These are phyloP conservation scores for Rhizopus sp. DNA, from an alignment of 371 early-diverging fungal species.

Conservation along the genomic window DNA sequence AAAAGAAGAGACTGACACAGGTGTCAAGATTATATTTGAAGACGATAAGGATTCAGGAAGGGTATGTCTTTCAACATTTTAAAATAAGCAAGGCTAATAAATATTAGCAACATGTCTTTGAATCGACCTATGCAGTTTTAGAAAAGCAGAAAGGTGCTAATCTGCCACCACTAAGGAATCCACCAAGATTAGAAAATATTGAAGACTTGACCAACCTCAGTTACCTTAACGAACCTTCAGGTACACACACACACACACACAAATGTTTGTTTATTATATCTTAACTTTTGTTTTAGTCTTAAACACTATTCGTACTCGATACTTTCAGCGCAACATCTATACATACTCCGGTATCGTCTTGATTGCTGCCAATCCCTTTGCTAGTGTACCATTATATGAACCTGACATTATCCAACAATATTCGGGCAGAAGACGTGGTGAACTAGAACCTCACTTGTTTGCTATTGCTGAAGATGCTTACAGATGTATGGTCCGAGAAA, in stretches of 20 bases:
- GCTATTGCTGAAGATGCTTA: slow-evolving; percentile 98
- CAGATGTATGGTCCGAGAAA: slow-evolving; percentile 88
- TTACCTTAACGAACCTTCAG: slow-evolving; percentile 89
- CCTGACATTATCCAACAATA: slow-evolving; percentile 91
- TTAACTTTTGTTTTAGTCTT: slow-evolving; percentile 56
- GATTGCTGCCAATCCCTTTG: slow-evolving; percentile 98
- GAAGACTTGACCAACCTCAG: slow-evolving; percentile 93
- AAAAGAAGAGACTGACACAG: slow-evolving; percentile 57
- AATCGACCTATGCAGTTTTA: slow-evolving; percentile 69
- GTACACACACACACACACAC: slow-evolving; percentile 57
- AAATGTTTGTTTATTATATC: background rate
- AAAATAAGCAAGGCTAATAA: background rate
- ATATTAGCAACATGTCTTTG: slow-evolving; percentile 69
- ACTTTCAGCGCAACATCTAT: slow-evolving; percentile 91
- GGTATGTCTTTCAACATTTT: slow-evolving; percentile 25
- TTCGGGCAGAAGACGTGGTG: slow-evolving; percentile 90
- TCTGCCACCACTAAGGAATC: slow-evolving; percentile 90
- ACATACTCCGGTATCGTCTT: slow-evolving; percentile 99
- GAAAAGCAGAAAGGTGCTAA: slow-evolving; percentile 63
- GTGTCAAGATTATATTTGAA: slow-evolving; percentile 64
- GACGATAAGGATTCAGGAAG: slow-evolving; percentile 67
- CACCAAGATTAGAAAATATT: slow-evolving; percentile 83
- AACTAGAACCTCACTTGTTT: slow-evolving; percentile 98
- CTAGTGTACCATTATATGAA: slow-evolving; percentile 83
- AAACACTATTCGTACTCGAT: slow-evolving; percentile 87